A percentile compares a stretch with the other conserved stretches of the same genome.
phyloP scores from a whole-genome alignment of 768 basidiomycete species.

The Boletus rex-veris region DNA sequence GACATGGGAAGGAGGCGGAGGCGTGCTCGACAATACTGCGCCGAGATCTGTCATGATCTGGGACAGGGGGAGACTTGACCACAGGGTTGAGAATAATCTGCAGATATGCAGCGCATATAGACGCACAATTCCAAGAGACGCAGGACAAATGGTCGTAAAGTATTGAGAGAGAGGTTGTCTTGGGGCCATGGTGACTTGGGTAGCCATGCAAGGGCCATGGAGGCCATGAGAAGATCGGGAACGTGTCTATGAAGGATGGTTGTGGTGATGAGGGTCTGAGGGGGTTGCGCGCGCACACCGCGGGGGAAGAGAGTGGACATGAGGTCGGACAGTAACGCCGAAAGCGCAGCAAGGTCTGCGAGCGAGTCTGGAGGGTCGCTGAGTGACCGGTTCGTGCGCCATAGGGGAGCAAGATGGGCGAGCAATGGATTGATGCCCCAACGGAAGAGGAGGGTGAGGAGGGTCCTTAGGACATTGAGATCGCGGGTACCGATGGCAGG shows the following conservation, averaged over 20 bases:
- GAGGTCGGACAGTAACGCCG: slow-evolving; percentile 41
- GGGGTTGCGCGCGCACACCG: slow-evolving; percentile 44
- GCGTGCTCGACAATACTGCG: slow-evolving; percentile 45
- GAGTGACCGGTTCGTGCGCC: slow-evolving; percentile 23
- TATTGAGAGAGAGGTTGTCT: slow-evolving; percentile 39
- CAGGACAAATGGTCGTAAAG: slow-evolving; percentile 48
- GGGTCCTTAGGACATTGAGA: slow-evolving; percentile 54
- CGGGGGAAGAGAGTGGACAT: slow-evolving; percentile 51
- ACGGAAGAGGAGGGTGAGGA: slow-evolving; percentile 65
- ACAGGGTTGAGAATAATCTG: slow-evolving; percentile 7
- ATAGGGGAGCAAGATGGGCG: slow-evolving; percentile 37
- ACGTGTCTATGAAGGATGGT: slow-evolving; percentile 56
- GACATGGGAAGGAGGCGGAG: slow-evolving; percentile 46
- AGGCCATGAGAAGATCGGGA: slow-evolving; percentile 54
- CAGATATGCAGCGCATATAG: slow-evolving; percentile 12
- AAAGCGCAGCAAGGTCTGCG: slow-evolving; percentile 44
- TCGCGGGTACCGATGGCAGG: slow-evolving; percentile 62
- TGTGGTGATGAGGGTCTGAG: slow-evolving; percentile 59
- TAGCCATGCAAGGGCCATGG: slow-evolving; percentile 70
- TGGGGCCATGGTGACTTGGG: slow-evolving; percentile 48
- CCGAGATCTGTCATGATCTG: slow-evolving; percentile 67
- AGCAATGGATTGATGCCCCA: slow-evolving; percentile 66
- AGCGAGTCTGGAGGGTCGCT: slow-evolving; percentile 28
- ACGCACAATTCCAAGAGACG: slow-evolving; percentile 64
- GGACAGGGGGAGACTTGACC: slow-evolving; percentile 52